Evolutionary conservation across 202 grass and related monocot genomes (phyloP).

Genomic region (Panicum virgatum): DNA sequence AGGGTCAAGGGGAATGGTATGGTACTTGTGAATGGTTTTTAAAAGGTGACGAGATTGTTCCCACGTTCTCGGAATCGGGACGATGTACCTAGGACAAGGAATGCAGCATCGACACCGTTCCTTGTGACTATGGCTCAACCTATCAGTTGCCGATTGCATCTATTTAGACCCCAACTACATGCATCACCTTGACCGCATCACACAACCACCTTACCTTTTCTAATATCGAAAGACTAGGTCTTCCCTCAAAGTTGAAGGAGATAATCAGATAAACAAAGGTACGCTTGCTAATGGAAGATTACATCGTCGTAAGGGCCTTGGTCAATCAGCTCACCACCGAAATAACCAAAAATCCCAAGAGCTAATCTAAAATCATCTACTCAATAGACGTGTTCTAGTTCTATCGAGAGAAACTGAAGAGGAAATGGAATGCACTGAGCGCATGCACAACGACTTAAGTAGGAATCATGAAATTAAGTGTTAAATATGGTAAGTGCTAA

Average conservation of each 20-base stretch:
- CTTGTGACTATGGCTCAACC: neutral
- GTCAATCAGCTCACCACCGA: neutral
- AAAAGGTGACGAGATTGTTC: neutral
- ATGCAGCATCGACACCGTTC: too few species aligned
- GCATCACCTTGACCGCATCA: neutral
- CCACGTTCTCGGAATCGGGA: neutral
- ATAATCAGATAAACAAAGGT: too few species aligned
- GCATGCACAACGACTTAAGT: neutral
- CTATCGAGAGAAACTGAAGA: neutral
- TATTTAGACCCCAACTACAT: neutral
- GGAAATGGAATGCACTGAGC: neutral
- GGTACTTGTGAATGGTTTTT: too few species aligned
- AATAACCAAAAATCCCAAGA: neutral
- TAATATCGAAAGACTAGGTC: neutral
- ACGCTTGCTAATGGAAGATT: too few species aligned
- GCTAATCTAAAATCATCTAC: too few species aligned
- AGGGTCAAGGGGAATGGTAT: neutral
- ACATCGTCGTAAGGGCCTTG: too few species aligned
- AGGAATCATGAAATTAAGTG: neutral
- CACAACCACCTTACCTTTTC: neutral
- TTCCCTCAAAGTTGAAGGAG: too few species aligned
- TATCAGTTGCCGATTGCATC: neutral
- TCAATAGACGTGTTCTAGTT: neutral
- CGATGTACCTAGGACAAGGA: too few species aligned
- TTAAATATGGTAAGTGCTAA: neutral